Percentiles rank a stretch among this genome's conserved stretches.
Conservation (phyloP, 2,329 filamentous ascomycete species). For the Cyphellophora attinorum region DNA sequence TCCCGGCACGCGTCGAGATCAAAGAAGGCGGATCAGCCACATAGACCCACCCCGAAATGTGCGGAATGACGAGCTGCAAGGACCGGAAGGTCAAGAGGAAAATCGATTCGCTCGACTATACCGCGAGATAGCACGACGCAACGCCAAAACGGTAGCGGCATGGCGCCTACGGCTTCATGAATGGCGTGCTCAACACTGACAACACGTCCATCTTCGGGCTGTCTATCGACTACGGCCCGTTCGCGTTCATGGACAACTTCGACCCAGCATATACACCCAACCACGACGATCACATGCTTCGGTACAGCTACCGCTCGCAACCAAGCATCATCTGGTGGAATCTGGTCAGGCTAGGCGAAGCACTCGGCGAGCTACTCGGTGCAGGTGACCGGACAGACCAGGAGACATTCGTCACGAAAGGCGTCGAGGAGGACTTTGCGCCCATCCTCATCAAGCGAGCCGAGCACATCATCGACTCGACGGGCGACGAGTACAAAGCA, state of each 20-base stretch:
- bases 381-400: conserved; percentile 64
- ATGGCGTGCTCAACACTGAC: conserved; percentile 94
- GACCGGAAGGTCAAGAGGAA: conserved; percentile 57
- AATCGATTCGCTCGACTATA: conserved; percentile 85
- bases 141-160: conserved; percentile 76
- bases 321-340: conserved; percentile 99
- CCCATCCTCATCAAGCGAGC: conserved; percentile 66
- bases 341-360: conserved; percentile 79
- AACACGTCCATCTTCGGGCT: conserved; percentile 88
- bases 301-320: conserved; percentile 90
- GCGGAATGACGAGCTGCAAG: conserved; percentile 52
- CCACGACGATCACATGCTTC: conserved; percentile 79
- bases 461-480: conserved; percentile 70
- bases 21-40: conserved; percentile 19
- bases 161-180: conserved; percentile 99
- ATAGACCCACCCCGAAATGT: conserved; percentile 43
- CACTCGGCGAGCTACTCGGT: conserved; percentile 78
- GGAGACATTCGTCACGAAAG: conserved; percentile 59
- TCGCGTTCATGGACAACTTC: conserved; percentile 96
- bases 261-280: conserved; percentile 93
- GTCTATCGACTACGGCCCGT: conserved; percentile 89
- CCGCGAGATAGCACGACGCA: conserved; percentile 74
- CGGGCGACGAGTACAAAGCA: conserved; percentile 78
- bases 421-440: conserved; percentile 60
- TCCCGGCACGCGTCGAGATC: conserved; percentile 51